Conservation (phyloP, 768 basidiomycete genomes). For the Ramaria sp. region DNA sequence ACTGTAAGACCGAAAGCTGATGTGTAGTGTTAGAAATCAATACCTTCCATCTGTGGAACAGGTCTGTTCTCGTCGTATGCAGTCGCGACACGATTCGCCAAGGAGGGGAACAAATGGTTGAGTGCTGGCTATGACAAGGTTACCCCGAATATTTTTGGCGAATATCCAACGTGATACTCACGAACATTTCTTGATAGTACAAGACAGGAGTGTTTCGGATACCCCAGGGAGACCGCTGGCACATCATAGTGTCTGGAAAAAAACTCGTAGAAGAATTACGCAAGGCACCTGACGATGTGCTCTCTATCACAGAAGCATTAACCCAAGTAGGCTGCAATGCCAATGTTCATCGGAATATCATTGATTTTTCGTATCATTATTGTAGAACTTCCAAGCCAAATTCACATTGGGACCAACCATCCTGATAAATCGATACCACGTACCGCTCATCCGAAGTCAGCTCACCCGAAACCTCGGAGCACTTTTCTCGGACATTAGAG, state of each 20-base stretch:
- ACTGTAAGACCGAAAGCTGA: not conserved
- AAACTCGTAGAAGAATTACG: constrained; percentile 20
- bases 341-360: not conserved
- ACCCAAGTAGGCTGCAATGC: not conserved
- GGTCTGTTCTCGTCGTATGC: constrained; percentile 9
- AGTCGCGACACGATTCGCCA: constrained; percentile 13
- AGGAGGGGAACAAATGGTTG: constrained; percentile 15
- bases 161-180: not conserved
- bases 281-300: constrained; percentile 10
- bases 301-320: constrained; percentile 9
- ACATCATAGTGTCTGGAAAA: constrained; percentile 23
- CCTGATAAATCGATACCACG: constrained; percentile 21
- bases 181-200: constrained; percentile 3
- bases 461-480: constrained; percentile 28
- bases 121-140: constrained; percentile 24
- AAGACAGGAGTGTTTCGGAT: constrained; percentile 29
- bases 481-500: constrained; percentile 29
- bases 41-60: not conserved
- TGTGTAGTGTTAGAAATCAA: not conserved
- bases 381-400: constrained; percentile 25
- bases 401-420: constrained; percentile 28
- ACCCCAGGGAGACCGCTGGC: constrained; percentile 31
- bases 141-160: not conserved
- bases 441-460: constrained; percentile 19
- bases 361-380: not conserved